phyloP scores from a whole-genome alignment of 495 filamentous ascomycete genomes.

The Choiromyces venosus region DNA sequence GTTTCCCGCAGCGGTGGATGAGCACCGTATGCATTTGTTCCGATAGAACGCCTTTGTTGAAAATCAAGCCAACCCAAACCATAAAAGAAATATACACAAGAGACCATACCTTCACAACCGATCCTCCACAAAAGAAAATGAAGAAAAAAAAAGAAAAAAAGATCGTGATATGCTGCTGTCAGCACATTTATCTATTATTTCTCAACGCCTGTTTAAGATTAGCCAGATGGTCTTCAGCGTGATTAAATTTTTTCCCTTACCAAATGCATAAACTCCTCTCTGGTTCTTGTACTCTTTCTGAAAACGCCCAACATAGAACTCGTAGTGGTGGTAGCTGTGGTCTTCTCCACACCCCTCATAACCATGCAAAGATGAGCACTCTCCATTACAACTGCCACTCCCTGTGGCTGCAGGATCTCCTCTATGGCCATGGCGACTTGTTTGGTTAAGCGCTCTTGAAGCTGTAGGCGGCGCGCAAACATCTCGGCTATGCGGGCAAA shows the following conservation, averaged over 20 bases:
- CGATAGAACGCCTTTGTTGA: slow-evolving; percentile 19
- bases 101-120: neutral
- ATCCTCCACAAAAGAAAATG: neutral
- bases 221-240: neutral
- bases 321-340: slow-evolving; percentile 76
- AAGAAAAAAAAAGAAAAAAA: neutral
- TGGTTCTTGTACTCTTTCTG: slow-evolving; percentile 82
- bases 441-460: slow-evolving; percentile 92
- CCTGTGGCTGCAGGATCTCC: slow-evolving; percentile 86
- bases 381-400: slow-evolving; percentile 96
- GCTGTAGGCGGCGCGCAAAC: slow-evolving; percentile 88
- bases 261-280: slow-evolving; percentile 71
- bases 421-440: slow-evolving; percentile 92
- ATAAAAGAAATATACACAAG: slow-evolving; percentile 5
- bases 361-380: slow-evolving; percentile 98
- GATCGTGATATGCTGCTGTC: neutral
- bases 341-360: slow-evolving; percentile 80
- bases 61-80: neutral
- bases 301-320: slow-evolving; percentile 95
- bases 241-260: slow-evolving; percentile 8
- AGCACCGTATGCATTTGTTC: slow-evolving; percentile 9
- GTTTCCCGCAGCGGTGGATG: slow-evolving; percentile 10
- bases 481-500: slow-evolving; percentile 92
- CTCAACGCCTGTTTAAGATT: slow-evolving; percentile 16
- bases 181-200: neutral